phyloP scores from a whole-genome alignment of 176 grass and related monocot species.

The Carex scoparia region DNA sequence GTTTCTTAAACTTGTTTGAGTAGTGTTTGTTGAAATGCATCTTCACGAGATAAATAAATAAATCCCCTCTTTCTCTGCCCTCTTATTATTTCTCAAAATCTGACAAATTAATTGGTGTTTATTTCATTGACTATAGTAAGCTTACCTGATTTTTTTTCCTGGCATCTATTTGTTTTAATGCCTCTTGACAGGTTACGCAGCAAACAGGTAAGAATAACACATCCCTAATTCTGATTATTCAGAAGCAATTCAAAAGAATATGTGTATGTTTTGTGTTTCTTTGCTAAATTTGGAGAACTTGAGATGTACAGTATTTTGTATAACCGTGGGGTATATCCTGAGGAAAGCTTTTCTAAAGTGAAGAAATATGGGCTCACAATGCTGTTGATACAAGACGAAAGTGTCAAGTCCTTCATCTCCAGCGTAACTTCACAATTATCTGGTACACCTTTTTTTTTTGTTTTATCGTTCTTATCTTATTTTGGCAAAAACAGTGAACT shows the following conservation, averaged over 20 bases:
- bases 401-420: conserved; percentile 68
- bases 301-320: conserved; percentile 71
- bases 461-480: not conserved
- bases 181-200: conserved; percentile 70
- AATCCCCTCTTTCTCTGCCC: not conserved
- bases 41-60: conserved; percentile 25
- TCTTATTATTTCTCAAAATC: not conserved
- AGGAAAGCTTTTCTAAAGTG: conserved; percentile 90
- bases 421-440: conserved; percentile 78
- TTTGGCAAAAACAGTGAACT: not conserved
- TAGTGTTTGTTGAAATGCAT: conserved; percentile 29
- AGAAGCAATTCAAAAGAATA: not conserved
- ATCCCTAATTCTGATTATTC: not conserved
- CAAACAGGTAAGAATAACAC: conserved; percentile 60
- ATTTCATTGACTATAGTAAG: not conserved
- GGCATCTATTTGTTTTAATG: conserved; percentile 29
- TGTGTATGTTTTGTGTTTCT: not conserved
- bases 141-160: not conserved
- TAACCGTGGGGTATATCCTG: conserved; percentile 83
- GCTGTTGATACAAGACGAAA: conserved; percentile 84
- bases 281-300: not conserved
- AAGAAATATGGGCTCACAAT: conserved; percentile 96
- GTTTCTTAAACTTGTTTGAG: not conserved
- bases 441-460: conserved; percentile 18
- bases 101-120: not conserved